Evolutionary conservation across 768 basidiomycete species (phyloP), one percentile per base, ranked within the genome.

Genomic region (Tylopilus plumbeoviolaceoides): DNA sequence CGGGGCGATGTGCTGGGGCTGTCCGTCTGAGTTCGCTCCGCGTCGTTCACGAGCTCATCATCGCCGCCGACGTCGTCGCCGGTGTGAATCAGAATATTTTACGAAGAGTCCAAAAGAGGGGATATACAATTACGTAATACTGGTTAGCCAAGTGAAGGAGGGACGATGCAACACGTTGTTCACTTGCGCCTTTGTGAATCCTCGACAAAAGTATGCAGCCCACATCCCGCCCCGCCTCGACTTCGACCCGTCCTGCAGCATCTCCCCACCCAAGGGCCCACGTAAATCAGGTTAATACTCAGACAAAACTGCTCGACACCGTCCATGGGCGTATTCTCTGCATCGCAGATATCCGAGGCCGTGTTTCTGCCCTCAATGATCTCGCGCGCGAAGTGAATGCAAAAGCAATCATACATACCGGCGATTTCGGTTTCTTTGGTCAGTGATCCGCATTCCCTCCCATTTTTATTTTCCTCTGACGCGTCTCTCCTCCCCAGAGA

Each of bases 371-470:
- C 44, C 81, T 99, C 66, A 98, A 98, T 70, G 83, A 91, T 70
- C 82, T 97, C 49, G 95, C 95, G 17, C 75, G 85, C 43, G 92
- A 97, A 60, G 84, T 83, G 52, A 87, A 89, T 64, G 97, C 94
- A 21, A 82, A 86, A 53, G 95, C 94, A 17, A 86, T 98, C 68
- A 90, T 99, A 54, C 95, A 98, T 68, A 95, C 95, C 0, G 97
- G 97, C 48, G 97, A 99, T 75, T 98, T 98, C 83, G 97, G 97
- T 54, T 97, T 99, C 74, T 97, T 95, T 70, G 92, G 91, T 86
- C 59, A 57, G 78, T 70, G 23, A 58, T 51, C 21, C 47, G 38
- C 39, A 36, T 51, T 39, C 41, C 33, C 38, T 39, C 21, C 39
- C 18, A 47, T 11, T 44, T 45, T 47, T 47, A 21, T 38, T 46